These are phyloP conservation scores for Rhodomyrtus psidioides DNA, from an alignment of 441 rosid genomes.

Conservation along the genomic window DNA sequence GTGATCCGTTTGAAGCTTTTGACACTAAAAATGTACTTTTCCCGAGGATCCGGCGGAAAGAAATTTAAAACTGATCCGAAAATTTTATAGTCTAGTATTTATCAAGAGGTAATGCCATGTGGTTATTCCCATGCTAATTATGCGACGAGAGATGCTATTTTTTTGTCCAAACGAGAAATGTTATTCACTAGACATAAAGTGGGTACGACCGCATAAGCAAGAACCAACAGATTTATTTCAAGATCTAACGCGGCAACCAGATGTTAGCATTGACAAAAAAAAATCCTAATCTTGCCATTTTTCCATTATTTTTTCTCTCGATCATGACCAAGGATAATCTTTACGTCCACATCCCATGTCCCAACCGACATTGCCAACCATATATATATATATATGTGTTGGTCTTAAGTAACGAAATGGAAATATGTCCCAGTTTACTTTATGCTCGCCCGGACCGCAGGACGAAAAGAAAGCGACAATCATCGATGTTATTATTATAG, in stretches of 20 bases:
- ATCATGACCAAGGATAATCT: neutral
- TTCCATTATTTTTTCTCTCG: neutral
- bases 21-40: too few species aligned
- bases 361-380: neutral
- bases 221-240: neutral
- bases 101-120: neutral
- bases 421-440: neutral
- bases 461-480: neutral
- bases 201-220: neutral
- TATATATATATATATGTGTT: neutral
- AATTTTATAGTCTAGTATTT: neutral
- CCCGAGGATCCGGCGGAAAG: too few species aligned
- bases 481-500: neutral
- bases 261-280: too few species aligned
- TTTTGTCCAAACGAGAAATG: too few species aligned
- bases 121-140: too few species aligned
- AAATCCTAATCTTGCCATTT: neutral
- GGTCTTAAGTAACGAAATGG: neutral
- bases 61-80: too few species aligned
- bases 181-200: neutral
- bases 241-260: neutral
- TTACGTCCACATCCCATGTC: neutral
- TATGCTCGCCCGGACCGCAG: neutral
- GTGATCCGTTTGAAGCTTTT: too few species aligned
- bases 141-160: too few species aligned